phyloP scores from a whole-genome alignment of 139 green algal species.

The Monoraphidium neglectum region DNA sequence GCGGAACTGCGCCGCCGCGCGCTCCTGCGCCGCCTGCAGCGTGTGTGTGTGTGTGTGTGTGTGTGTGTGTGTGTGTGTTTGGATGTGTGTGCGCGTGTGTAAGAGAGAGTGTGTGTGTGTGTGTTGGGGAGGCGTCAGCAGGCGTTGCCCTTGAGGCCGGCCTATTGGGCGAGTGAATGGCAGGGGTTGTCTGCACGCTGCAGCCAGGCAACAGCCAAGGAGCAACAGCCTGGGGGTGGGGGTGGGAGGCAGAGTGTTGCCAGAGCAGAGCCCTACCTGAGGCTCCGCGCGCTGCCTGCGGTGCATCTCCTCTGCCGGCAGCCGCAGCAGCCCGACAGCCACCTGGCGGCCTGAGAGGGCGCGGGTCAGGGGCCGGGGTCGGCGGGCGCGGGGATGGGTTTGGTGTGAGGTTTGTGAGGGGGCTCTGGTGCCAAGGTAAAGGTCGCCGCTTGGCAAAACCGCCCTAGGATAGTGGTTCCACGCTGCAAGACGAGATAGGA shows the following conservation, averaged over 20 bases:
- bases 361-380: not conserved
- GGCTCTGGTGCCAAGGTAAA: not conserved
- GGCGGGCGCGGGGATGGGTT: not conserved
- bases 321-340: slow-evolving; percentile 81
- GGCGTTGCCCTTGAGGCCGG: too few relatives aligned
- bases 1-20: slow-evolving; percentile 75
- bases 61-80: slow-evolving; percentile 6
- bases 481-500: not conserved
- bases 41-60: slow-evolving; percentile 34
- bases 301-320: slow-evolving; percentile 81
- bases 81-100: not conserved
- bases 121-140: too few relatives aligned
- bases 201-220: not conserved
- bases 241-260: too few relatives aligned
- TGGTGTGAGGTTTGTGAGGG: not conserved
- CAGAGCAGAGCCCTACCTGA: not conserved
- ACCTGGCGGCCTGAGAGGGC: slow-evolving; percentile 61
- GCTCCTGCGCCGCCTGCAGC: slow-evolving; percentile 47
- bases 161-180: too few relatives aligned
- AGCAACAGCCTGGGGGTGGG: not conserved
- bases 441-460: too few relatives aligned
- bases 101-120: too few relatives aligned
- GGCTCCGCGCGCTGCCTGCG: slow-evolving; percentile 23
- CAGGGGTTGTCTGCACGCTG: too few relatives aligned
- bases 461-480: not conserved